Evolutionary conservation across 768 basidiomycete species (phyloP).

Genomic region (Naganishia vaughanmartiniae): DNA sequence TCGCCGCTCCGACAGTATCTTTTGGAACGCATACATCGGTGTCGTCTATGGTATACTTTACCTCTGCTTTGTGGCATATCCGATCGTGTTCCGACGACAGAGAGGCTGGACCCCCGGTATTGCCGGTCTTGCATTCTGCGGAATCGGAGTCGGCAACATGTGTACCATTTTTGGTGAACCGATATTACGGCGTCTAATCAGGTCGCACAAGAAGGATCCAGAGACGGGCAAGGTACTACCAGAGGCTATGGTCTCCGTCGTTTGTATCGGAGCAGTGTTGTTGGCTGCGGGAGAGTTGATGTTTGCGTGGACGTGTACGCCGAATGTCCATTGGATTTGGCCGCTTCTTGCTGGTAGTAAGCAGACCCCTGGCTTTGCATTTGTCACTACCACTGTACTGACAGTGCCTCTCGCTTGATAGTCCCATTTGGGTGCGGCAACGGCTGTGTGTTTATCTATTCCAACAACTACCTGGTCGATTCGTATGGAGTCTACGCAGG

Average conservation of each 20-base stretch:
- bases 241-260: constrained; percentile 53
- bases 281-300: constrained; percentile 43
- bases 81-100: constrained; percentile 52
- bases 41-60: constrained; percentile 27
- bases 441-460: constrained; percentile 64
- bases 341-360: constrained; percentile 65
- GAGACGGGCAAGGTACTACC: constrained; percentile 50
- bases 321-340: constrained; percentile 62
- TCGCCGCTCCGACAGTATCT: neutral
- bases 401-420: neutral
- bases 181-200: constrained; percentile 48
- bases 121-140: constrained; percentile 52
- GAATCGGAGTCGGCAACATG: constrained; percentile 48
- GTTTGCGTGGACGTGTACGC: constrained; percentile 40
- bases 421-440: constrained; percentile 49
- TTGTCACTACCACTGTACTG: too few species aligned
- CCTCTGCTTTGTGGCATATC: constrained; percentile 50
- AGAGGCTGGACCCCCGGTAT: constrained; percentile 53
- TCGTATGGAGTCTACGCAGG: constrained; percentile 65
- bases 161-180: constrained; percentile 39
- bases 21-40: constrained; percentile 29
- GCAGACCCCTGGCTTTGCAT: constrained; percentile 37
- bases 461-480: constrained; percentile 70
- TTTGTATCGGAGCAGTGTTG: constrained; percentile 50
- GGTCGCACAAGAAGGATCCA: constrained; percentile 44